Evolutionary conservation across 78 protist genomes (phyloP).

Genomic region (Creolimax fragrantissima): DNA sequence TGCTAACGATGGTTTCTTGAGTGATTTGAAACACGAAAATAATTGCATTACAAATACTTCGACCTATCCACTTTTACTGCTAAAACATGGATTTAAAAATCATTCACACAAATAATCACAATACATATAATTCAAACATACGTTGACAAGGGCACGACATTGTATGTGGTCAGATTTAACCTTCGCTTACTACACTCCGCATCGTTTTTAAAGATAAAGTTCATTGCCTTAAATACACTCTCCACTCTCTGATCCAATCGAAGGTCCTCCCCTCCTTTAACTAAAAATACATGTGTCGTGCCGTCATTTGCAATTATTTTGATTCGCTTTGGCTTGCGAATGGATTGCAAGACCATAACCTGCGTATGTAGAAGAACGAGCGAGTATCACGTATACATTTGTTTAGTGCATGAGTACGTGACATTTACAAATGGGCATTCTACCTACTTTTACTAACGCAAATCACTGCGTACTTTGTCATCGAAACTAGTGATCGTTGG

Average conservation of each 20-base stretch:
- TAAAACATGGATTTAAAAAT: too few relatives aligned
- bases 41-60: too few relatives aligned
- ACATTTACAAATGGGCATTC: background rate
- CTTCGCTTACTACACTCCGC: background rate
- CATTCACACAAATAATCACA: background rate
- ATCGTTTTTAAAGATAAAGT: constrained; percentile 27
- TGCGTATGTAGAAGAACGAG: background rate
- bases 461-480: background rate
- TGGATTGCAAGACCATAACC: constrained; percentile 62
- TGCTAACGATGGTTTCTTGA: too few relatives aligned
- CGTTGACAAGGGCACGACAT: background rate
- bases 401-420: constrained; percentile 20
- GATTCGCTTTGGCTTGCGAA: constrained; percentile 72
- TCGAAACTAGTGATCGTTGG: background rate
- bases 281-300: constrained; percentile 44
- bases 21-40: too few relatives aligned
- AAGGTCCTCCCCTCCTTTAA: constrained; percentile 91
- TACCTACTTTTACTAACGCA: too few relatives aligned
- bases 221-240: constrained; percentile 60
- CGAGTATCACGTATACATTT: constrained; percentile 25
- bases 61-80: too few relatives aligned
- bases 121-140: background rate
- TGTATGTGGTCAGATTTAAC: background rate
- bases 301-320: constrained; percentile 64
- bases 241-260: constrained; percentile 81